Base-by-base conservation (phyloP, 345 rosid species). In the Gynandropsis gynandra region DNA sequence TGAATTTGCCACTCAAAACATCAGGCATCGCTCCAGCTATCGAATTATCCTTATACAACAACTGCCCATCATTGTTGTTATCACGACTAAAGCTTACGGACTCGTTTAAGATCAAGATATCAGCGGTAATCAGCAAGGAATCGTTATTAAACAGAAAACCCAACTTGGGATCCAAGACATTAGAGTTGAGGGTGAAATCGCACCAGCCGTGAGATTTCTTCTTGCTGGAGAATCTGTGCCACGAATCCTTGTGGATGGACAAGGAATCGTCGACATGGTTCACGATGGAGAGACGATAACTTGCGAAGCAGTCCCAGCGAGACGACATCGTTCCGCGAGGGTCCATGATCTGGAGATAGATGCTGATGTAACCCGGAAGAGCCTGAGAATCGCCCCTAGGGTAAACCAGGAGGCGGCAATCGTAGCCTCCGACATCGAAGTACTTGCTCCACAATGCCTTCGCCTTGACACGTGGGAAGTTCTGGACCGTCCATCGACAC, bases 231-330 rank as follows among this genome's bases (percentile, higher is more conserved):
- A 92, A 87, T 0, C 97, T 70, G 59, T 92, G 99, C 99, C 99
- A 92, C 15, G 97, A 87, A 74, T 88, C 99, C 34, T 86, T 87
- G 42, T 88, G 95, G 52, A 92, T 88, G 10, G 88, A 75, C 63
- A 85, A 85, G 43, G 97, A 83, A 56, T 88, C 95, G 14, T 92
- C 97, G 11, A 73, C 57, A 32, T 69, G 65, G 64, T 88, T 93
- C 10, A 81, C 84, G 60, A 93, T 80, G 6, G 97, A 79, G 18
- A 93, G 74, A 7, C 97, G 85, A 50, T 93, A 93, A 75, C 99
- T 88, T 16, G 95, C 95, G 72, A 93, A 93, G 43, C 99, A 93
- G 70, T 93, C 99, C 99, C 99, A 88, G 68, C 90, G 90, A 8
- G 95, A 73, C 11, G 87, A 50, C 0, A 82, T 38, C 1, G 90